Evolutionary conservation across 2,329 filamentous ascomycete genomes (phyloP), one percentile per base, ranked within the genome.

Genomic region (Macrophomina pseudophaseolina): DNA sequence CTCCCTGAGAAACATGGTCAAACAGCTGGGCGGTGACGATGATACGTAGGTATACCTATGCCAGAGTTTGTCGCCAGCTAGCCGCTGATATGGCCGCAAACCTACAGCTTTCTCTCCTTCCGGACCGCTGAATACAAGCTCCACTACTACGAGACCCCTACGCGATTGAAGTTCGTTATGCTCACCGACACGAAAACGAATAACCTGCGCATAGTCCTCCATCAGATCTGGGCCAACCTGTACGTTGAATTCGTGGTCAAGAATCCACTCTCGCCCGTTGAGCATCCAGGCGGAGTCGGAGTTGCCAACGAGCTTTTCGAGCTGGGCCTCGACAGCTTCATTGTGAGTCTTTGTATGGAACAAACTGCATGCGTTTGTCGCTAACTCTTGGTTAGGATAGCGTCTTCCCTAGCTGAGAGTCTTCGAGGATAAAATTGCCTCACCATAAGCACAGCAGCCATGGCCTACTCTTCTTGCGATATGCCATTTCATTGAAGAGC

Each of bases 141-240:
- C 73, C 95, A 99, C 82, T 99, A 97, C 84, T 99, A 97, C 85
- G 95, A 99, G 84, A 98, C 95, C 12, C 93, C 94, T 0, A 95
- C 93, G 63, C 96, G 92, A 78, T 89, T 97, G 80, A 96, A 97
- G 76, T 96, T 98, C 76, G 93, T 97, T 76, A 92, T 99, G 90
- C 85, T 98, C 75, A 98, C 95, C 30, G 95, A 98, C 80, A 92
- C 91, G 44, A 91, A 88, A 71, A 91, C 92, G 67, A 87, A 91
- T 71, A 97, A 93, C 80, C 94, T 99, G 88, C 88, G 94, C 52
- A 93, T 96, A 73, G 94, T 97, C 28, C 81, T 99, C 74, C 94
- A 99, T 78, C 95, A 99, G 85, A 97, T 99, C 69, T 99, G 97
- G 79, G 96, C 97, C 67, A 98, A 97, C 78, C 87, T 98, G 30